These are phyloP conservation scores for Tricholoma furcatifolium DNA, from an alignment of 768 basidiomycete genomes.

Conservation along the genomic window DNA sequence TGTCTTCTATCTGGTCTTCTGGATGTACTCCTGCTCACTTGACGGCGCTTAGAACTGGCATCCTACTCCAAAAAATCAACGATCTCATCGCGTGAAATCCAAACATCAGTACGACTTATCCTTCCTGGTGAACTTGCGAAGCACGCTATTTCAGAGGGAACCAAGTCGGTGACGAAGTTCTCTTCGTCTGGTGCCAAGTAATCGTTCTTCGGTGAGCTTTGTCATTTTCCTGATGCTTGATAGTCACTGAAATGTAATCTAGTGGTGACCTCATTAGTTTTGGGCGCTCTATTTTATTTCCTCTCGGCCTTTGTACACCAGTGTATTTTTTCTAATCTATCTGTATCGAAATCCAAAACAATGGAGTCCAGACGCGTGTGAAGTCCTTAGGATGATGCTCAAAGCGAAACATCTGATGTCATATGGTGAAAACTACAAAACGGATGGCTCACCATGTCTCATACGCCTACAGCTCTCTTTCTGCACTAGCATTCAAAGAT, in stretches of 20 bases:
- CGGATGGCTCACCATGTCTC: background rate
- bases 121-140: constrained; percentile 95
- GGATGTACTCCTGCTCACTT: constrained; percentile 4
- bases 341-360: constrained; percentile 11
- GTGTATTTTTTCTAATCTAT: constrained; percentile 31
- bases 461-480: background rate
- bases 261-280: constrained; percentile 1
- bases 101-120: constrained; percentile 95
- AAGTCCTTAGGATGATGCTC: background rate
- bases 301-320: constrained; percentile 30
- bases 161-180: constrained; percentile 90
- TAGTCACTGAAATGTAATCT: background rate
- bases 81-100: constrained; percentile 97
- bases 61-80: constrained; percentile 98
- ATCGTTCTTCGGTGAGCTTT: constrained; percentile 14
- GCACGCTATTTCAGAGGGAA: constrained; percentile 93
- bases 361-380: background rate
- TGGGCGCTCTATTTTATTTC: constrained; percentile 17
- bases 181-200: constrained; percentile 74
- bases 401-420: constrained; percentile 2
- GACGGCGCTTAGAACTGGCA: constrained; percentile 73
- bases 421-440: background rate
- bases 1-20: constrained; percentile 24
- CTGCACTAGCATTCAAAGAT: background rate
- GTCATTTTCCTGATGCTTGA: background rate